Conservation (phyloP, 768 basidiomycete species). For the Tulasnella sp. region DNA sequence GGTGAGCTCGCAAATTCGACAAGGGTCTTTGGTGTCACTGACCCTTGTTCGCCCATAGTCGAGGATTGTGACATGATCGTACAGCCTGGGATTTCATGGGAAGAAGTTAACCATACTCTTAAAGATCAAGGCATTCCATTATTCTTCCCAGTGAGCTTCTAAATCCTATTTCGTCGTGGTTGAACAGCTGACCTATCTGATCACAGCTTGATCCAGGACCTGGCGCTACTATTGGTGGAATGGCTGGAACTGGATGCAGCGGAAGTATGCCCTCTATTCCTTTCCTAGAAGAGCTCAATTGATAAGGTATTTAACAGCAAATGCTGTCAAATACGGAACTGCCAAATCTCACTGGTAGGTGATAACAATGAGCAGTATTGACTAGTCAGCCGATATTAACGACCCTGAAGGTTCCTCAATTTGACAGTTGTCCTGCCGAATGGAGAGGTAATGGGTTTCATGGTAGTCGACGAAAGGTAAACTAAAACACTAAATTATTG, state of each 20-base stretch:
- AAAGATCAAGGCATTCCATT: conserved; percentile 52
- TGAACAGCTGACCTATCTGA: neutral
- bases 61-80: conserved; percentile 61
- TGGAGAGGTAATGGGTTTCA: conserved; percentile 25
- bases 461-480: neutral
- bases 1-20: conserved; percentile 34
- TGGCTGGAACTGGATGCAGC: conserved; percentile 45
- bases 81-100: conserved; percentile 59
- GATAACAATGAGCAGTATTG: conserved; percentile 42
- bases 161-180: neutral
- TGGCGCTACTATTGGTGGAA: conserved; percentile 67
- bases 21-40: neutral
- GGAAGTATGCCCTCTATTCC: conserved; percentile 11
- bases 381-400: neutral
- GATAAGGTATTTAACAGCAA: conserved; percentile 36
- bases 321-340: conserved; percentile 76
- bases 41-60: conserved; percentile 36
- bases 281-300: neutral
- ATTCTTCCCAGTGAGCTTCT: conserved; percentile 63
- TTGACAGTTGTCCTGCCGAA: conserved; percentile 32
- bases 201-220: conserved; percentile 49
- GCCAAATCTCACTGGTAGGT: conserved; percentile 82
- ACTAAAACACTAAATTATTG: conserved; percentile 34
- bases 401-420: conserved; percentile 1
- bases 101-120: conserved; percentile 58